Conservation (phyloP, 1,284 basidiomycete species). For the Ustilago sp. region DNA sequence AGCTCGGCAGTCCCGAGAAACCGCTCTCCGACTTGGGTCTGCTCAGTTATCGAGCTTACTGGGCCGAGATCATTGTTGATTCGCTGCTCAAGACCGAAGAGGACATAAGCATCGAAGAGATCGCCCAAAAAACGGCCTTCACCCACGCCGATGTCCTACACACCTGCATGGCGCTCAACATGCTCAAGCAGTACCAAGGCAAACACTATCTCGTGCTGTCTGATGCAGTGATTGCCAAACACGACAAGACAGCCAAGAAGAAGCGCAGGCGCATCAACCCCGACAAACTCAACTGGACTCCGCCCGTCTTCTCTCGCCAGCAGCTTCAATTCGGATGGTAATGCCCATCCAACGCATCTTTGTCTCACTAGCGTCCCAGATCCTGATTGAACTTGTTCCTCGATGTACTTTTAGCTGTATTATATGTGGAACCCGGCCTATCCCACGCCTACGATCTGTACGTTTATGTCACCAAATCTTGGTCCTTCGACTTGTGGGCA, state of each 20-base stretch:
- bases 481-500: background rate
- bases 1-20: slow-evolving; percentile 96
- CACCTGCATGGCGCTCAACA: slow-evolving; percentile 93
- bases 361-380: background rate
- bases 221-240: slow-evolving; percentile 88
- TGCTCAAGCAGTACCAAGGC: slow-evolving; percentile 96
- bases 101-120: slow-evolving; percentile 92
- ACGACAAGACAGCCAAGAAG: slow-evolving; percentile 86
- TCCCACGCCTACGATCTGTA: background rate
- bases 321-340: slow-evolving; percentile 67
- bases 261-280: slow-evolving; percentile 83
- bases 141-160: slow-evolving; percentile 97
- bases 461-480: background rate
- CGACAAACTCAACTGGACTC: slow-evolving; percentile 87
- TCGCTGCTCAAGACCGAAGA: slow-evolving; percentile 79
- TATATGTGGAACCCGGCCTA: background rate
- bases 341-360: background rate
- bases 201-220: slow-evolving; percentile 93
- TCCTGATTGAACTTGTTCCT: background rate
- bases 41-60: slow-evolving; percentile 93
- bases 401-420: slow-evolving; percentile 14
- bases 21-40: slow-evolving; percentile 94
- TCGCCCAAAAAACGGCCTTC: slow-evolving; percentile 95
- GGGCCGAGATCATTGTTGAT: slow-evolving; percentile 97
- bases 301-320: slow-evolving; percentile 71